These are phyloP conservation scores for Quercus aquifolioides DNA, from an alignment of 306 rosid species.

Conservation along the genomic window DNA sequence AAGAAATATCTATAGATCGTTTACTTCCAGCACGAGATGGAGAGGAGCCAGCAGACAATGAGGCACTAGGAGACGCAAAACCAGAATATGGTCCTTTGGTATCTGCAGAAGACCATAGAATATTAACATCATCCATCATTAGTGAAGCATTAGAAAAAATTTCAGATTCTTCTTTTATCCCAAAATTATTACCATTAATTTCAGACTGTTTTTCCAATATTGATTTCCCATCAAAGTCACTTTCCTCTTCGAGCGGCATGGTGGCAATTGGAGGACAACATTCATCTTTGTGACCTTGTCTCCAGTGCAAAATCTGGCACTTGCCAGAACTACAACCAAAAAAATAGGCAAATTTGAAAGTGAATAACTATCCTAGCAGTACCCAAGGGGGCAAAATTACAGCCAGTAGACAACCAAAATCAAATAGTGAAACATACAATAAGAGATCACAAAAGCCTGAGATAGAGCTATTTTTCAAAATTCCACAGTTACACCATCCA, in stretches of 20 bases:
- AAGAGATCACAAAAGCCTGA: background rate
- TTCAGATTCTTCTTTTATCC: conserved; percentile 7
- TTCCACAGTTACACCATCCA: background rate
- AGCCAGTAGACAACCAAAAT: background rate
- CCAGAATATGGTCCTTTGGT: conserved; percentile 22
- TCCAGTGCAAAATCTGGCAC: conserved; percentile 87
- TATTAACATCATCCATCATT: conserved; percentile 26
- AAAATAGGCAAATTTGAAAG: conserved; percentile 22
- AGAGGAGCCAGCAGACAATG: conserved; percentile 16
- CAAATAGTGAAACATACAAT: background rate
- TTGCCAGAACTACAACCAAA: conserved; percentile 68
- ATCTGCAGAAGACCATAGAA: conserved; percentile 38
- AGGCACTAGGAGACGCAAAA: conserved; percentile 22
- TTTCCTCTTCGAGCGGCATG: conserved; percentile 21
- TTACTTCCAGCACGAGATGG: conserved; percentile 36
- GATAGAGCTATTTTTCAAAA: background rate
- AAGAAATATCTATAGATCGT: conserved; percentile 25
- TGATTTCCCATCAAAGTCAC: conserved; percentile 15
- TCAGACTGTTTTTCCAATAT: conserved; percentile 21
- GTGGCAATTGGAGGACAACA: conserved; percentile 38
- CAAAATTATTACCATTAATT: conserved; percentile 35
- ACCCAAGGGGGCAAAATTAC: background rate
- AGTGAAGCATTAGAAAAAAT: conserved; percentile 12
- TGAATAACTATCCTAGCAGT: conserved; percentile 5
- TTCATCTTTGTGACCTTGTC: conserved; percentile 80